These are phyloP conservation scores for Cymbidium sinense DNA, from an alignment of 106 monocot species.

Conservation along the genomic window DNA sequence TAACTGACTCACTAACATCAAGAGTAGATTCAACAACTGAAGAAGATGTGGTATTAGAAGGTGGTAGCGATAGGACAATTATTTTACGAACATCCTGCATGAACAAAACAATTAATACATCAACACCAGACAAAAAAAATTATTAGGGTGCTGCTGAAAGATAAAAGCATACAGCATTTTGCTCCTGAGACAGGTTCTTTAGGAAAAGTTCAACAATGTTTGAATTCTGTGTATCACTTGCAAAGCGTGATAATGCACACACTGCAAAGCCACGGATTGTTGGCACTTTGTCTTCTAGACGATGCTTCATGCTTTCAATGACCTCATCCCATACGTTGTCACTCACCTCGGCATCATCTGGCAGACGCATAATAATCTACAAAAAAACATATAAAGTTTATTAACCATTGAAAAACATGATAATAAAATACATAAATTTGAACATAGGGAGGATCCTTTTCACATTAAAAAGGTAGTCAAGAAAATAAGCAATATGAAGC, in stretches of 20 bases:
- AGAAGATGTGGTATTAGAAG: constrained; percentile 43
- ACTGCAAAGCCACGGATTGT: constrained; percentile 76
- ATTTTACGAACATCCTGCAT: constrained; percentile 76
- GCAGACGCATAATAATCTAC: constrained; percentile 80
- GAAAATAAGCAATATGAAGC: background rate
- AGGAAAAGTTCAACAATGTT: constrained; percentile 62
- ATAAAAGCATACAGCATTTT: constrained; percentile 55
- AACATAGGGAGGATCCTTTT: constrained; percentile 1
- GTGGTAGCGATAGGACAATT: constrained; percentile 69
- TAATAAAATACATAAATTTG: background rate
- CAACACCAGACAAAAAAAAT: background rate
- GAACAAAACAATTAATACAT: background rate
- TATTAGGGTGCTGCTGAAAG: background rate
- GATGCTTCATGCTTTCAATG: constrained; percentile 73
- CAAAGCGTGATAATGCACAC: constrained; percentile 79
- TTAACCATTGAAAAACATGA: background rate
- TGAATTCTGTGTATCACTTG: constrained; percentile 48
- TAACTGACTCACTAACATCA: constrained; percentile 79
- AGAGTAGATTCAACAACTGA: constrained; percentile 60
- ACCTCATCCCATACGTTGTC: constrained; percentile 92
- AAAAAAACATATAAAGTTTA: background rate
- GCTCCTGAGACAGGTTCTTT: constrained; percentile 46
- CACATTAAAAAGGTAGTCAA: background rate
- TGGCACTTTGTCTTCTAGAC: constrained; percentile 71
- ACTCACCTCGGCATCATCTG: constrained; percentile 89